phyloP scores from a whole-genome alignment of 371 early-diverging fungal genomes.

The Mortierella sp. region DNA sequence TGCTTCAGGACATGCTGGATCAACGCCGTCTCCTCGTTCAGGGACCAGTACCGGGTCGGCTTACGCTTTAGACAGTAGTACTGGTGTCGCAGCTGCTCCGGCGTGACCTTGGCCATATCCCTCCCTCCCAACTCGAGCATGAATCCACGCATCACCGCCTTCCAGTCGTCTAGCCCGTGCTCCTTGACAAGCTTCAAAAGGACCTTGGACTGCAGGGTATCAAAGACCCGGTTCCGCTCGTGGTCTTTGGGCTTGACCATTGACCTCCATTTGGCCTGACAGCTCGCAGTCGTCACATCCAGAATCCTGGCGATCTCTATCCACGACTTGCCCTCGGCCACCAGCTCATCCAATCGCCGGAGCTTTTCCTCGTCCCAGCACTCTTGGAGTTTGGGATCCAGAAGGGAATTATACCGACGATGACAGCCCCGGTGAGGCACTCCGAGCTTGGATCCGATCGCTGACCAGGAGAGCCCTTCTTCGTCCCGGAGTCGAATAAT shows the following conservation, averaged over 20 bases:
- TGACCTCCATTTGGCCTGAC: slow-evolving; percentile 34
- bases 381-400: slow-evolving; percentile 23
- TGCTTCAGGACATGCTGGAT: slow-evolving; percentile 54
- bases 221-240: slow-evolving; percentile 36
- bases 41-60: slow-evolving; percentile 20
- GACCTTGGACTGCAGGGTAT: slow-evolving; percentile 37
- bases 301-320: slow-evolving; percentile 23
- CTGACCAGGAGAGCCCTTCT: slow-evolving; percentile 25
- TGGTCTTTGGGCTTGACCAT: slow-evolving; percentile 18
- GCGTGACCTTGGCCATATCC: slow-evolving; percentile 51
- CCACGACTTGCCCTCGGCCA: slow-evolving; percentile 38
- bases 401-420: slow-evolving; percentile 22
- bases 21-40: slow-evolving; percentile 43
- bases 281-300: slow-evolving; percentile 2
- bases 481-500: slow-evolving; percentile 21
- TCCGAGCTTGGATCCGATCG: slow-evolving; percentile 35
- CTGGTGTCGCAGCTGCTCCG: slow-evolving; percentile 42
- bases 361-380: slow-evolving; percentile 27
- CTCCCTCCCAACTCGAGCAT: slow-evolving; percentile 41
- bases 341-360: slow-evolving; percentile 16
- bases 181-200: slow-evolving; percentile 34
- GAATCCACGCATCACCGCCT: slow-evolving; percentile 37
- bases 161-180: slow-evolving; percentile 45
- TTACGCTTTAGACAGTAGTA: slow-evolving; percentile 32
- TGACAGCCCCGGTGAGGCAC: slow-evolving; percentile 40